Evolutionary conservation across 306 rosid species (phyloP).

Genomic region (Gynostemma pentaphyllum): DNA sequence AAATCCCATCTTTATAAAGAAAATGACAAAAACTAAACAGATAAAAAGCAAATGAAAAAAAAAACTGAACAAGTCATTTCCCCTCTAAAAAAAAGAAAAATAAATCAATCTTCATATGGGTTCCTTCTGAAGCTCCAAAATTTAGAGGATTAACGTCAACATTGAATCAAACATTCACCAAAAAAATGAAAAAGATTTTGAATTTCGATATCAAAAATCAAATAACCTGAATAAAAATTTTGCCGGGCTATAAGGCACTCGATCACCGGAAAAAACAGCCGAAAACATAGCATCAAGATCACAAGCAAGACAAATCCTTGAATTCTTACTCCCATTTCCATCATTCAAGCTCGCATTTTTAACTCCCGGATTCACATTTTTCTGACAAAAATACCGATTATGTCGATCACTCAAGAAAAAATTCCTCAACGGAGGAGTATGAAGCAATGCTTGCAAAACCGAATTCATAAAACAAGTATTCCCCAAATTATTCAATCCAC

Average conservation of each 20-base stretch:
- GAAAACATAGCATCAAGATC: slow-evolving; percentile 78
- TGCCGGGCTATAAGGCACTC: slow-evolving; percentile 85
- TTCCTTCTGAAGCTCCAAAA: too few species aligned
- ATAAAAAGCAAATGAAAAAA: background rate
- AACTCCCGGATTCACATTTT: slow-evolving; percentile 22
- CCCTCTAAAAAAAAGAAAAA: too few species aligned
- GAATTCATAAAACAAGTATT: slow-evolving; percentile 95
- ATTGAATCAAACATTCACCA: background rate
- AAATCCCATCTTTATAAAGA: background rate
- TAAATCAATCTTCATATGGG: too few species aligned
- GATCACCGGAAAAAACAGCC: slow-evolving; percentile 71
- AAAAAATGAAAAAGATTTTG: background rate
- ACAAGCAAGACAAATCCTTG: slow-evolving; percentile 67
- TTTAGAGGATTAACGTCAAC: background rate
- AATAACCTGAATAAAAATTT: slow-evolving; percentile 68
- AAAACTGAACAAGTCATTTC: background rate
- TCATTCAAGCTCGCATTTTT: slow-evolving; percentile 20
- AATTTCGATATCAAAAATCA: background rate
- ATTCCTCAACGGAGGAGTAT: slow-evolving; percentile 83
- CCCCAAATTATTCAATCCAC: slow-evolving; percentile 83
- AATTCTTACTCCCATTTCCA: slow-evolving; percentile 23
- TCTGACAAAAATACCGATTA: slow-evolving; percentile 71
- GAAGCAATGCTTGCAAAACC: slow-evolving; percentile 83
- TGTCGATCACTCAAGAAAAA: slow-evolving; percentile 82
- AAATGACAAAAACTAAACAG: background rate